Conservation (phyloP, 2,329 filamentous ascomycete species). For the Diaporthe citri region DNA sequence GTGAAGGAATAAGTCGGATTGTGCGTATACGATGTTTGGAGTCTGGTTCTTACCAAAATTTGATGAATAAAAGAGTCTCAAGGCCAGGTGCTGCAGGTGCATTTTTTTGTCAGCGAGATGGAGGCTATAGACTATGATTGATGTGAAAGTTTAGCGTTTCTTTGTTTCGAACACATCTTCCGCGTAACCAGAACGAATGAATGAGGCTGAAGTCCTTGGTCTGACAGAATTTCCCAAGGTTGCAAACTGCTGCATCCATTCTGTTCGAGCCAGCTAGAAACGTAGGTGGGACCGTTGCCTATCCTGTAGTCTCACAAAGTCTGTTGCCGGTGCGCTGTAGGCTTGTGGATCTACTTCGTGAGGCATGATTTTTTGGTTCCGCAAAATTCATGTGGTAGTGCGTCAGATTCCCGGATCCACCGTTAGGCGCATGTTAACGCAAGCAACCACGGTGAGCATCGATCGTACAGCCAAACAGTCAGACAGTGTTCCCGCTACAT, state of each 20-base stretch:
- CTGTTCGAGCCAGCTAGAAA: not conserved
- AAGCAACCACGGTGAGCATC: no score
- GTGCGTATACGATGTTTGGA: not conserved
- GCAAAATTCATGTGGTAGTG: not conserved
- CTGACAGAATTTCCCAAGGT: not conserved
- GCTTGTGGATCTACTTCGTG: not conserved
- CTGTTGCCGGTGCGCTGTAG: not conserved
- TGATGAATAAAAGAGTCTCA: not conserved
- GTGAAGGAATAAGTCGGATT: not conserved
- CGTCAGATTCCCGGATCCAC: not conserved
- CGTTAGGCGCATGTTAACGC: not conserved
- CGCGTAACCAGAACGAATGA: not conserved
- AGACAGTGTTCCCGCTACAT: not conserved
- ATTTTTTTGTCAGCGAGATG: not conserved
- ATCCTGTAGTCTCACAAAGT: not conserved
- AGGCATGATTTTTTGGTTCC: not conserved
- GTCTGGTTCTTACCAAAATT: not conserved
- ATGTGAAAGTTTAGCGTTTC: not conserved
- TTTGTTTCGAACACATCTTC: not conserved
- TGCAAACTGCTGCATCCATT: not conserved
- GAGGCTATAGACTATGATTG: not conserved
- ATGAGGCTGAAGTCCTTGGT: not conserved
- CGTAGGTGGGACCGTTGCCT: not conserved
- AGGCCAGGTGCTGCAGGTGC: not conserved
- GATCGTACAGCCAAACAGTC: not conserved